Conservation (phyloP, 2,329 filamentous ascomycete genomes). For the Calonectria fujianensis region DNA sequence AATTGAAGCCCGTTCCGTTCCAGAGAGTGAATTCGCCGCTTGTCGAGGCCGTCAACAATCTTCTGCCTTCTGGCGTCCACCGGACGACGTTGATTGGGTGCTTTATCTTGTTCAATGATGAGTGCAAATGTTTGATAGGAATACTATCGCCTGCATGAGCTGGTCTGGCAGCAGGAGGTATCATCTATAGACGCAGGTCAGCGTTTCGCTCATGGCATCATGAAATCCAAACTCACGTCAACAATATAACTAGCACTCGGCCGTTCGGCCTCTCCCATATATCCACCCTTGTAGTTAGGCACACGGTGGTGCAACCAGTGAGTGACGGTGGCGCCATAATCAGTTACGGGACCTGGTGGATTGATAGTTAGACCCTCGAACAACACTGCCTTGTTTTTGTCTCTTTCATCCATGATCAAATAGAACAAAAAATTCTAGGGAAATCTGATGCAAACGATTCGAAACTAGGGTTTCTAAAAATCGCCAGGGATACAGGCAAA, state of each 20-base stretch:
- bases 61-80: constrained; percentile 97
- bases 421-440: no score
- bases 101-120: constrained; percentile 98
- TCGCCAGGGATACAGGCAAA: background rate
- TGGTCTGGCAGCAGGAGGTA: constrained; percentile 86
- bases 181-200: constrained; percentile 75
- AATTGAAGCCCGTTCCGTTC: constrained; percentile 99
- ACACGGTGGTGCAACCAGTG: constrained; percentile 92
- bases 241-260: constrained; percentile 93
- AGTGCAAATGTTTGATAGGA: constrained; percentile 95
- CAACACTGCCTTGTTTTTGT: constrained; percentile 32
- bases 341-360: constrained; percentile 86
- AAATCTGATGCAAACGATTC: background rate
- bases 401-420: constrained; percentile 34
- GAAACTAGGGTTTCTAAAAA: background rate
- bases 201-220: constrained; percentile 43
- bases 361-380: constrained; percentile 47
- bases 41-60: constrained; percentile 93
- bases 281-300: constrained; percentile 80
- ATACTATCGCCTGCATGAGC: constrained; percentile 88
- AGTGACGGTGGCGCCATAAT: constrained; percentile 92
- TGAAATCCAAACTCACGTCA: constrained; percentile 76
- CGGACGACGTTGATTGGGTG: constrained; percentile 97
- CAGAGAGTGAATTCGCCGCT: constrained; percentile 98
- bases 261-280: constrained; percentile 85